These are phyloP conservation scores for Penicillium nucicola DNA, from an alignment of 495 filamentous ascomycete genomes.

Conservation along the genomic window DNA sequence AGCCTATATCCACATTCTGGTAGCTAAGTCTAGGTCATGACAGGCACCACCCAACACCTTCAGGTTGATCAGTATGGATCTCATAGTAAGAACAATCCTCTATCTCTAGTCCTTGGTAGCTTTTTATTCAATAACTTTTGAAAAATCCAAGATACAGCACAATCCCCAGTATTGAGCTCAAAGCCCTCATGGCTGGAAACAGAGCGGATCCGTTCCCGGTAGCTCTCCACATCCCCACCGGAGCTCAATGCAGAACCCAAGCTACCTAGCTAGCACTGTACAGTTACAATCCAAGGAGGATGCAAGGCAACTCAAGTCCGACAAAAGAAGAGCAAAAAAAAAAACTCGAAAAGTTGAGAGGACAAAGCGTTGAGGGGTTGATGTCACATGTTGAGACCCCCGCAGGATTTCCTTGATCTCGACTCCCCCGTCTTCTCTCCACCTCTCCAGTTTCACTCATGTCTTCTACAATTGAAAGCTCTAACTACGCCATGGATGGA, in stretches of 20 bases:
- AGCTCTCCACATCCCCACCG: constrained; percentile 5
- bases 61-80: too few relatives aligned
- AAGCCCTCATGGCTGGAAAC: too few relatives aligned
- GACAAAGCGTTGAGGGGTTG: constrained; percentile 12
- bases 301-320: too few relatives aligned
- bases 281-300: not conserved
- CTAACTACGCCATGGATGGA: constrained; percentile 1
- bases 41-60: too few relatives aligned
- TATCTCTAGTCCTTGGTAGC: too few relatives aligned
- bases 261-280: not conserved
- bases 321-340: not conserved
- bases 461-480: constrained; percentile 2
- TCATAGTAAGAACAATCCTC: too few relatives aligned
- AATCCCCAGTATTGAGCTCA: too few relatives aligned
- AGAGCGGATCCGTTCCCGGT: constrained; percentile 3
- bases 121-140: too few relatives aligned
- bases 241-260: not conserved
- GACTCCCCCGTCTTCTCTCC: not conserved
- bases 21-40: too few relatives aligned
- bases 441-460: constrained; percentile 2
- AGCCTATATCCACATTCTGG: too few relatives aligned
- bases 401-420: constrained; percentile 8
- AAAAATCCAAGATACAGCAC: too few relatives aligned
- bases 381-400: constrained; percentile 10
- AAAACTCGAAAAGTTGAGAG: not conserved